A percentile compares a stretch with the other conserved stretches of the same genome.
Evolutionary conservation across 2,329 filamentous ascomycete genomes (phyloP).

Genomic region (Arthrinium phaeospermum): DNA sequence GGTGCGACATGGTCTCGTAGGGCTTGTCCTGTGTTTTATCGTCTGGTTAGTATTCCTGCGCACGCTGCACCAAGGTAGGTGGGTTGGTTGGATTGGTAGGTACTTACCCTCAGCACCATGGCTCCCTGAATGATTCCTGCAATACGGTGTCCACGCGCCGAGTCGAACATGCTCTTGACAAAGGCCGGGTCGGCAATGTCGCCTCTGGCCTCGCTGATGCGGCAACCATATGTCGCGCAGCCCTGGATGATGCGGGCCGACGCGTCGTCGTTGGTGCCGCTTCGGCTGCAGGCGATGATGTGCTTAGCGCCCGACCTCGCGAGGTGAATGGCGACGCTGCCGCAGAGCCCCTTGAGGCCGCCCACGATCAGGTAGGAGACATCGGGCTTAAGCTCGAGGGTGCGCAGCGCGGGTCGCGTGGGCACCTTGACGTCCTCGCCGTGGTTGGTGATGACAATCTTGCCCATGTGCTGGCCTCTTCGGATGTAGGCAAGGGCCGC

Average conservation of each 20-base stretch:
- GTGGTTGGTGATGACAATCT: constrained; percentile 22
- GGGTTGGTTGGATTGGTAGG: too few species aligned
- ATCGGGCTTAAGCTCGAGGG: constrained; percentile 21
- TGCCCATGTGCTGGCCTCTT: constrained; percentile 26
- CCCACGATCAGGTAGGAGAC: constrained; percentile 42
- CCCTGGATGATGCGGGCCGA: constrained; percentile 29
- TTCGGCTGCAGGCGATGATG: constrained; percentile 38
- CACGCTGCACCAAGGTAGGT: too few species aligned
- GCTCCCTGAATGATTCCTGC: too few species aligned
- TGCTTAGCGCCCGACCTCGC: constrained; percentile 37
- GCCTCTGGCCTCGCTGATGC: too few species aligned
- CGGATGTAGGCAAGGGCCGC: constrained; percentile 25
- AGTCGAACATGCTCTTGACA: too few species aligned
- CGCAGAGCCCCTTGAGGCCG: constrained; percentile 41
- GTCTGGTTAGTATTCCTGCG: too few species aligned
- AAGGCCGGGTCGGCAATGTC: too few species aligned
- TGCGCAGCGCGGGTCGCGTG: not conserved
- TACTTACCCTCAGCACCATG: too few species aligned
- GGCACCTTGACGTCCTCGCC: not conserved
- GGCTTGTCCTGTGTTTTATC: too few species aligned
- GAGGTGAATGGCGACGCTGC: constrained; percentile 37
- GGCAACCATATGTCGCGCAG: constrained; percentile 25
- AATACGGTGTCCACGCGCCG: too few species aligned
- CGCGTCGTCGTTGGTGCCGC: constrained; percentile 28
- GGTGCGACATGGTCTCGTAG: constrained; percentile 25